A percentile compares a stretch with the other conserved stretches of the same genome.
Evolutionary conservation across 495 filamentous ascomycete species (phyloP).

Genomic region (Penicillium arizonense): DNA sequence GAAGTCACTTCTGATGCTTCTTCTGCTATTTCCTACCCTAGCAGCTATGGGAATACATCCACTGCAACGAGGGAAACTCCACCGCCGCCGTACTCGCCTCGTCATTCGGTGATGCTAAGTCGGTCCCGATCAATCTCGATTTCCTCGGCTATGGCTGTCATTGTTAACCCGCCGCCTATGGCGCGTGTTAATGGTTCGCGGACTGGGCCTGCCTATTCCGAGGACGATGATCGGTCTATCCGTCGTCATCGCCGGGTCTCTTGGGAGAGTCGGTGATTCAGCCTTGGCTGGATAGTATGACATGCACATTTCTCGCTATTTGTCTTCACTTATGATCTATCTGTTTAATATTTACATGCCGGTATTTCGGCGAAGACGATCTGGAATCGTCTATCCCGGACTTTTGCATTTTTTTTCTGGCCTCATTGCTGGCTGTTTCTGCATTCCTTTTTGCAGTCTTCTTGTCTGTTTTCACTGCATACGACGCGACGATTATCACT

Average conservation of each 20-base stretch:
- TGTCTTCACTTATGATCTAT: background rate
- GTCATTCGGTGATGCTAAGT: constrained; percentile 23
- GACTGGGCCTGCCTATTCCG: constrained; percentile 23
- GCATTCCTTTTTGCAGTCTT: background rate
- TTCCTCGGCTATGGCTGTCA: constrained; percentile 27
- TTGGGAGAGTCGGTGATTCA: constrained; percentile 32
- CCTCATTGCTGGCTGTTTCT: background rate
- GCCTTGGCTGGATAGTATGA: background rate
- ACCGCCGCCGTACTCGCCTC: constrained; percentile 45
- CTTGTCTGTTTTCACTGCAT: constrained; percentile 10
- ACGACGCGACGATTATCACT: constrained; percentile 20
- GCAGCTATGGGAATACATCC: constrained; percentile 48
- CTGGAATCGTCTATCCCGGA: constrained; percentile 13
- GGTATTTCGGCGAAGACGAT: constrained; percentile 1
- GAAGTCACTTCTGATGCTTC: constrained; percentile 39
- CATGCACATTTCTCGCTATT: background rate
- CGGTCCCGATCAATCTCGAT: constrained; percentile 38
- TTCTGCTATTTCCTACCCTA: constrained; percentile 45
- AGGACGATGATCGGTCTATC: constrained; percentile 25
- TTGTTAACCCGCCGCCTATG: constrained; percentile 25
- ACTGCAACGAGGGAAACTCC: constrained; percentile 47
- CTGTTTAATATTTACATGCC: background rate
- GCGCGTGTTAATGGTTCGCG: constrained; percentile 26
- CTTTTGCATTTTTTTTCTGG: background rate
- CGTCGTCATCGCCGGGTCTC: constrained; percentile 28